phyloP scores from a whole-genome alignment of 441 rosid genomes.

The Gossypium schwendimanii region DNA sequence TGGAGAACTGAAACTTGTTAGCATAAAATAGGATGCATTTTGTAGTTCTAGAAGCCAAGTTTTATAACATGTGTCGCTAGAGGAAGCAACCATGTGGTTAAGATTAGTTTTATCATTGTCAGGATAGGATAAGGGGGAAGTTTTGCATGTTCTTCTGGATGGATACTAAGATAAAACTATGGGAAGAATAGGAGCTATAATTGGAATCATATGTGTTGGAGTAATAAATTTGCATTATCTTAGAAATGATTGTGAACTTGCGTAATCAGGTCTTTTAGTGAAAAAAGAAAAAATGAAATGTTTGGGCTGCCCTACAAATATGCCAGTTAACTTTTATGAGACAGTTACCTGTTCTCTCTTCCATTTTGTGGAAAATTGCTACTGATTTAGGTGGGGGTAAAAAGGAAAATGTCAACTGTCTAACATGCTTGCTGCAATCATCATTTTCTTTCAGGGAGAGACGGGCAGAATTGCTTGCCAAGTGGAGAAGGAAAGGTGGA shows the following conservation, averaged over 20 bases:
- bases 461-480: conserved; percentile 69
- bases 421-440: conserved; percentile 15
- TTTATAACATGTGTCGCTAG: background rate
- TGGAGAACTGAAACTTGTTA: conserved; percentile 9
- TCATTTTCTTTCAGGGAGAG: conserved; percentile 54
- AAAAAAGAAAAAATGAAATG: background rate
- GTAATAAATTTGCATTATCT: background rate
- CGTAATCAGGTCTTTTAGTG: background rate
- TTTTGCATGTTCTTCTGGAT: background rate
- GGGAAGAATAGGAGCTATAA: background rate
- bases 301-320: background rate
- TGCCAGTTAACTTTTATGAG: background rate
- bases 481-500: conserved; percentile 97
- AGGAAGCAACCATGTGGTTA: background rate
- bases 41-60: background rate
- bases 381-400: background rate
- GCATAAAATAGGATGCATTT: conserved; percentile 1
- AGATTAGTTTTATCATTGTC: background rate
- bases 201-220: conserved; percentile 3
- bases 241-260: background rate
- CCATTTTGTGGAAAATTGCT: background rate
- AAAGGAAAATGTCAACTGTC: background rate
- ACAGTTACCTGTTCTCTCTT: background rate
- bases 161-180: background rate
- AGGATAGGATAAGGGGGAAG: background rate